phyloP scores from a whole-genome alignment of 805 yeast species.

The Nakazawaea ishiwadae region DNA sequence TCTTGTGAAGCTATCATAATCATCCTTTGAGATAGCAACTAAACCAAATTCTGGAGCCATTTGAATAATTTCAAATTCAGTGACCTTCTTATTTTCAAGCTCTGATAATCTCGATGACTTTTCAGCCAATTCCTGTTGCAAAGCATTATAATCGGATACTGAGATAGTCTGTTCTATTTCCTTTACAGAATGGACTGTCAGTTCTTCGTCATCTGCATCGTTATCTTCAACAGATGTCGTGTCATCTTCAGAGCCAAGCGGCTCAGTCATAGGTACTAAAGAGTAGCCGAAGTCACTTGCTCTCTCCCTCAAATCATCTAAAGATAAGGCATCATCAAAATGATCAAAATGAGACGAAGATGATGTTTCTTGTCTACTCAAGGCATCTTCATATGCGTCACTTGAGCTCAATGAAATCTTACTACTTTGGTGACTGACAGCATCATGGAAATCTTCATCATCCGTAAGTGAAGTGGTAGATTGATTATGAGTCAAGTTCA shows the following conservation, averaged over 20 bases:
- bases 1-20: slow-evolving; percentile 22
- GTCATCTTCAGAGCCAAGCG: slow-evolving; percentile 15
- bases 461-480: slow-evolving; percentile 5
- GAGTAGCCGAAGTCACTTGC: slow-evolving; percentile 31
- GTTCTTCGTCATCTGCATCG: slow-evolving; percentile 9
- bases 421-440: slow-evolving; percentile 10
- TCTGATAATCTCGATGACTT: neutral
- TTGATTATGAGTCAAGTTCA: neutral
- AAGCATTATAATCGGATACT: neutral
- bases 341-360: too few relatives aligned
- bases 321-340: slow-evolving; percentile 19
- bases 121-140: neutral
- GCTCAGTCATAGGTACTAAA: slow-evolving; percentile 25
- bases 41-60: slow-evolving; percentile 29
- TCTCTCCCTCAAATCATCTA: slow-evolving; percentile 26
- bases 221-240: slow-evolving; percentile 22
- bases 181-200: neutral
- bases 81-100: slow-evolving; percentile 7
- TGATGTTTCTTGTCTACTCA: slow-evolving; percentile 15
- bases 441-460: slow-evolving; percentile 15
- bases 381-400: slow-evolving; percentile 13
- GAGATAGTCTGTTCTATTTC: neutral
- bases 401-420: slow-evolving; percentile 14
- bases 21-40: slow-evolving; percentile 26
- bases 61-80: slow-evolving; percentile 12